phyloP scores from a whole-genome alignment of 2,329 filamentous ascomycete species.

The Aaosphaeria arxii region DNA sequence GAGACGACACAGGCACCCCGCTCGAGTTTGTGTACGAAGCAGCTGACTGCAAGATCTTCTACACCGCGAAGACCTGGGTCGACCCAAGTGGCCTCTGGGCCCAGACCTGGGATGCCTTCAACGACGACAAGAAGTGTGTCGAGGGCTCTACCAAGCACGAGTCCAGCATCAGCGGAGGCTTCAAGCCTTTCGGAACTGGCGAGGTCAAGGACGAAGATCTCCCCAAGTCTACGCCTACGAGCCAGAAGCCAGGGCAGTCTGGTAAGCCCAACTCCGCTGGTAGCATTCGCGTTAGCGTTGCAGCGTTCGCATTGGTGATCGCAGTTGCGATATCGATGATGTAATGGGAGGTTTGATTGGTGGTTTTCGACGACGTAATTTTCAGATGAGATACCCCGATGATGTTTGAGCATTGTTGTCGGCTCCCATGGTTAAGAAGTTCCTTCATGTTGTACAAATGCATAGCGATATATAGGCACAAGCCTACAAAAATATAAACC shows the following conservation, averaged over 20 bases:
- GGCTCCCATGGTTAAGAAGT: too few species aligned
- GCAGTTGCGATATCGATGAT: background rate
- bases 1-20: slow-evolving; percentile 34
- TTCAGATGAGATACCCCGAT: too few species aligned
- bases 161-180: slow-evolving; percentile 13
- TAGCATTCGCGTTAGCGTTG: too few species aligned
- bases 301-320: background rate
- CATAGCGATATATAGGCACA: too few species aligned
- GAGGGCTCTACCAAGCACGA: slow-evolving; percentile 13
- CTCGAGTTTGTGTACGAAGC: slow-evolving; percentile 59
- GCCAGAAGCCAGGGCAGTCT: too few species aligned
- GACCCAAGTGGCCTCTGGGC: slow-evolving; percentile 52
- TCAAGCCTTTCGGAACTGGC: slow-evolving; percentile 18
- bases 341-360: too few species aligned
- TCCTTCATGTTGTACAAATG: too few species aligned
- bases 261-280: too few species aligned
- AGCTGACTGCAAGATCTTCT: slow-evolving; percentile 60
- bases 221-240: background rate
- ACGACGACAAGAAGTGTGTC: slow-evolving; percentile 15
- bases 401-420: too few species aligned
- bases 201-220: slow-evolving; percentile 13
- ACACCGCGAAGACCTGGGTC: slow-evolving; percentile 51
- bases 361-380: too few species aligned
- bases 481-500: too few species aligned
- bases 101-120: slow-evolving; percentile 18